Evolutionary conservation across 345 rosid species (phyloP).

Genomic region (Cardiospermum halicacabum): DNA sequence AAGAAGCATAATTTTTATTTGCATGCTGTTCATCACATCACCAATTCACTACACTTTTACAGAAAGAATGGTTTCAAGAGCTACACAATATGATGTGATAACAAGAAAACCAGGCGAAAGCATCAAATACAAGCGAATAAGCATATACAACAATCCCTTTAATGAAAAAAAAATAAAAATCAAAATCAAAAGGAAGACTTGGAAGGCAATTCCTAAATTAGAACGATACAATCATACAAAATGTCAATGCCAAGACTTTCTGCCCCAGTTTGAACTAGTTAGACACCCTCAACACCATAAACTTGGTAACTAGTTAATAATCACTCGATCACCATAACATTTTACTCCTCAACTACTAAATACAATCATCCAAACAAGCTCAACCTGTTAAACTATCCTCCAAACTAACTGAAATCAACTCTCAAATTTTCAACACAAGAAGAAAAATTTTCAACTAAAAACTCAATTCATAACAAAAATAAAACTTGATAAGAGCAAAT

Average conservation of each 20-base stretch:
- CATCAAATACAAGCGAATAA: not conserved
- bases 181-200: not conserved
- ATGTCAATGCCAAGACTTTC: not conserved
- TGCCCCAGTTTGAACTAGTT: not conserved
- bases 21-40: not conserved
- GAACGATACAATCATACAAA: not conserved
- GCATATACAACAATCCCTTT: not conserved
- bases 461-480: not conserved
- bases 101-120: not conserved
- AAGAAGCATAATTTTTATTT: not conserved
- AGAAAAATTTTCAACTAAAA: not conserved
- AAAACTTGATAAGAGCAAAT: not conserved
- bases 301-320: not conserved
- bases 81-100: not conserved
- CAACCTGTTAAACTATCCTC: not conserved
- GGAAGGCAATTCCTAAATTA: not conserved
- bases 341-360: not conserved
- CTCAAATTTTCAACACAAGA: not conserved
- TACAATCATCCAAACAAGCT: not conserved
- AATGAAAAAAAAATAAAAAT: too few species aligned
- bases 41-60: not conserved
- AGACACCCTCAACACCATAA: not conserved
- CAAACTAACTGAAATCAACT: too few species aligned
- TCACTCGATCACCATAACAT: not conserved
- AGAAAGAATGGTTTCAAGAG: not conserved